Conservation (phyloP, 495 filamentous ascomycete species). For the Cairneyella variabilis region DNA sequence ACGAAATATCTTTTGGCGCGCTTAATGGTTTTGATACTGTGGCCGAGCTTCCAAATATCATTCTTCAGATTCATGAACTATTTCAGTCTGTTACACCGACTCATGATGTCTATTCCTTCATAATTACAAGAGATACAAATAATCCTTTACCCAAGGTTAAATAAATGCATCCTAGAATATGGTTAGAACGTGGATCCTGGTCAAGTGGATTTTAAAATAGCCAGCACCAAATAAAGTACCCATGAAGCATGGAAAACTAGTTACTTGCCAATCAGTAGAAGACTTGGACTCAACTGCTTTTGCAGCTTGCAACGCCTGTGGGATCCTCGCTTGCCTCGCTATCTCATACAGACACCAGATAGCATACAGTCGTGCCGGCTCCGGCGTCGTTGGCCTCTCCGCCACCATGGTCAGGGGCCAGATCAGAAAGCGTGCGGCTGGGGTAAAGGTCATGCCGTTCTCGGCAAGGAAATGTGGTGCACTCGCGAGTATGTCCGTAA, state of each 20-base stretch:
- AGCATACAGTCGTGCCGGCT: background rate
- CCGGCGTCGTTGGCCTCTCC: background rate
- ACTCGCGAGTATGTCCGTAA: background rate
- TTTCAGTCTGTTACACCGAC: background rate
- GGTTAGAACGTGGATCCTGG: slow-evolving; percentile 2
- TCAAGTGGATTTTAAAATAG: background rate
- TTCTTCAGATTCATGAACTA: background rate
- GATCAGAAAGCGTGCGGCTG: slow-evolving; percentile 6
- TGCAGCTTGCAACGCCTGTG: slow-evolving; percentile 1
- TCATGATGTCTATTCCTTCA: background rate
- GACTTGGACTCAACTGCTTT: slow-evolving; percentile 1
- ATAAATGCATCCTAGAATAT: slow-evolving; percentile 10
- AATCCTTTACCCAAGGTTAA: slow-evolving; percentile 3
- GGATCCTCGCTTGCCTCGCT: slow-evolving; percentile 5
- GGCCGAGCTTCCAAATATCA: background rate
- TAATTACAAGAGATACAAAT: background rate
- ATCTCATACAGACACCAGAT: slow-evolving; percentile 7
- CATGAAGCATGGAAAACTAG: background rate
- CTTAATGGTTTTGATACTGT: background rate
- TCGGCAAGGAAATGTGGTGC: slow-evolving; percentile 7
- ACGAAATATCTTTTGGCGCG: no score
- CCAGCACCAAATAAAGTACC: background rate
- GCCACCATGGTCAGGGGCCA: slow-evolving; percentile 5
- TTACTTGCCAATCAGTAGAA: slow-evolving; percentile 8
- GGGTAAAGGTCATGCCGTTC: background rate